These are phyloP conservation scores for Saccharomycopsis babjevae DNA, from an alignment of 805 yeast species.

Conservation along the genomic window DNA sequence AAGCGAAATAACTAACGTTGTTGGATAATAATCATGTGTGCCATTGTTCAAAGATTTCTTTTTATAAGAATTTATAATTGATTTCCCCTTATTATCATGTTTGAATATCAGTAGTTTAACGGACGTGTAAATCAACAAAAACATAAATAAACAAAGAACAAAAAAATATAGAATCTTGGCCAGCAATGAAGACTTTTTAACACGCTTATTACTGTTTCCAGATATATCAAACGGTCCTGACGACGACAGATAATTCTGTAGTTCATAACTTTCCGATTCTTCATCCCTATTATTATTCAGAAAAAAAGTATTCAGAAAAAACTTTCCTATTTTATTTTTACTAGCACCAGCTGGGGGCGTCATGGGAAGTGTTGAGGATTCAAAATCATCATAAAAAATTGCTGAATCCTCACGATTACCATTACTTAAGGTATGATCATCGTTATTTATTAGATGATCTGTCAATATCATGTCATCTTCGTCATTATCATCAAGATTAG, in stretches of 20 bases:
- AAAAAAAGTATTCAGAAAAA: neutral
- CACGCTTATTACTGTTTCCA: constrained; percentile 11
- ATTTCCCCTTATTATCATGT: neutral
- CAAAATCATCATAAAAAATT: neutral
- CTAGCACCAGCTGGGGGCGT: neutral
- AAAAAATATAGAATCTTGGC: neutral
- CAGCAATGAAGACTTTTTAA: neutral
- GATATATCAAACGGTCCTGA: constrained; percentile 20
- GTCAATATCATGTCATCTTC: constrained; percentile 26
- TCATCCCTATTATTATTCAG: constrained; percentile 5
- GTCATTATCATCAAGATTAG: constrained; percentile 36
- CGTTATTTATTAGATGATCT: constrained; percentile 11
- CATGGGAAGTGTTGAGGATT: neutral
- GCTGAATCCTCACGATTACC: constrained; percentile 3
- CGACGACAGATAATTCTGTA: constrained; percentile 4
- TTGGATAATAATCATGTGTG: constrained; percentile 60
- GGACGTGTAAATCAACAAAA: constrained; percentile 2
- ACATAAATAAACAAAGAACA: constrained; percentile 1
- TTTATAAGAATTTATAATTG: neutral
- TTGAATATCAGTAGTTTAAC: constrained; percentile 12
- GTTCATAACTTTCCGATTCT: constrained; percentile 20
- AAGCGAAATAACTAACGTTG: constrained; percentile 69
- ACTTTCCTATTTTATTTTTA: neutral
- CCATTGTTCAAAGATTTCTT: constrained; percentile 40
- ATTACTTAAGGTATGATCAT: constrained; percentile 18